Evolutionary conservation across 352 stramenopile genomes (phyloP), one percentile per base, ranked within the genome.

Genomic region (Pilasporangium apinafurcum): DNA sequence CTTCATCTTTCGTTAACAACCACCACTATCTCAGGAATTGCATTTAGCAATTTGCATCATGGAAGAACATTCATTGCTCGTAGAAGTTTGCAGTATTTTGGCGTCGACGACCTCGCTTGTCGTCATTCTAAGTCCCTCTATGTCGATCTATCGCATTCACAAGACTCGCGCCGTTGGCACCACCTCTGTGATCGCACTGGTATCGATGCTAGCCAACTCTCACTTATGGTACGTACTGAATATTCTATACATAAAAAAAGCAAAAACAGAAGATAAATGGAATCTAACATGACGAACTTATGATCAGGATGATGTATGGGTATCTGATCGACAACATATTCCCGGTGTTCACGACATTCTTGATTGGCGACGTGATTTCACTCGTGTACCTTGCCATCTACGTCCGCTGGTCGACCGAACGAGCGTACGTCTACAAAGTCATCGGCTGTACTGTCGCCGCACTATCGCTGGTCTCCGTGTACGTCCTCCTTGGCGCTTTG

Each of bases 331-430:
- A 41, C 29, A 17, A 27, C 9, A 41, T 35, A 21, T 53, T 53
- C 28, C 68, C 72, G 4, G 50, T 85, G 9, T 60, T 81, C 26
- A 56, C 62, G n/a, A 80, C 66, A 0, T 85, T 69, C 30, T 49
- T 48, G n/a, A 44, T 77, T 12, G 72, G 68, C 18, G 55, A 68
- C 51, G 41, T 73, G 12, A 38, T 71, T 2, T 50, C 60, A 10
- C 17, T 76, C 31, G 22, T 52, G 17, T 85, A 76, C 57, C 65
- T 85, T 26, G 25, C 58, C 8, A 34, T 81, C 25, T 83, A 81
- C 53, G 80, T 73, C 48, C 45, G 48, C 12, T 77, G 68, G 59
- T 56, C 60, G 1, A 45, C 60, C 9, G 57, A 78, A 14, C 50
- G 50, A 34, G 56, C 44, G 41, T 73, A 78, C 37, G 59, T 73